Base-by-base conservation (phyloP, 805 yeast species). In the Tetrapisispora nanseiensis region DNA sequence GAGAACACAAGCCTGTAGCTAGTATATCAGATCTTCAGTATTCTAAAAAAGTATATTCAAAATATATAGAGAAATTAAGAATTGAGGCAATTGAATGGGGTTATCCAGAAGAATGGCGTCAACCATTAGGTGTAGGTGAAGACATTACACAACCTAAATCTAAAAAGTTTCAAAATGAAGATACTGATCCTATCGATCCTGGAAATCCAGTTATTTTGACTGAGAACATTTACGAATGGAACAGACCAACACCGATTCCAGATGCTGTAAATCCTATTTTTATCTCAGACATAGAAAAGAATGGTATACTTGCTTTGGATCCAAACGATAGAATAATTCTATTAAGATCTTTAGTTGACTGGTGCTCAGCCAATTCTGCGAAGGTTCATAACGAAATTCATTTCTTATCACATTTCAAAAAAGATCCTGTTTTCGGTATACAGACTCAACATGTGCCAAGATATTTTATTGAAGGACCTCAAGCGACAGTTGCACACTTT, bases 81-180 rank as follows among this genome's bases (percentile, higher is more conserved):
- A 26, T 19, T 4, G 34, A 37, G 15, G 52, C 52, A 2, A 9
- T 19, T 11, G 51, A 54, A 28, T 56, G 57, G 57, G 61, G 61
- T 11, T 54, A 52, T 35, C 61, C 61, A 15, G 43, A 39, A 12
- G 56, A 54, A 45, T 56, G 61, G 61, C 40, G 52, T 9, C 21
- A 19, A 15, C n/a, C 11, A 12, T 2, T 18, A 6, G 21, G 10
- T n/a, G 30, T 28, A 18, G 31, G 13, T 13, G 20, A 30, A 5
- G 47, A 47, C 16, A 39, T 50, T 6, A 22, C 39, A 4, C 35
- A 37, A 36, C 52, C 52, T 10, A 41, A 42, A 34, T 42, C 49
- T 4, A 41, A 44, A 39, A 18, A 41, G 12, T 53, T 53, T 30
- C 54, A 48, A 11, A 40, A 42, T 16, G 49, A 48, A 11, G 40